phyloP scores from a whole-genome alignment of 2,329 filamentous ascomycete genomes.

The Aspergillus eucalypticola region DNA sequence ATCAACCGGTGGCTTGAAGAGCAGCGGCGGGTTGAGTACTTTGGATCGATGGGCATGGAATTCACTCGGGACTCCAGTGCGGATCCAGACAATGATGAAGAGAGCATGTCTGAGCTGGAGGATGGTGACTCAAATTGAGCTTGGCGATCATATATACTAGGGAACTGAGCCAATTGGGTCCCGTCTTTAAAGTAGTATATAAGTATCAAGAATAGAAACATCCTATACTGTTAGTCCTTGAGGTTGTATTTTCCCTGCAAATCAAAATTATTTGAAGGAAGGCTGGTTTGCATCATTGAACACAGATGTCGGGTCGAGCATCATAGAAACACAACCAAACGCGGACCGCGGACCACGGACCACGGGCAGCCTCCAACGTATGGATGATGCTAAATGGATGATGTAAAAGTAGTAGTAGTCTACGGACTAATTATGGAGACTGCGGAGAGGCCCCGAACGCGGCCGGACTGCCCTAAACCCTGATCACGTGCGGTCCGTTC shows the following conservation, averaged over 20 bases:
- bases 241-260: too few species aligned
- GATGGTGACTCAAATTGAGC: background rate
- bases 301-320: background rate
- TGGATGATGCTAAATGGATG: background rate
- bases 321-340: background rate
- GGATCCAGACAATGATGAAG: constrained; percentile 18
- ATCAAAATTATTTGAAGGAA: background rate
- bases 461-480: constrained; percentile 35
- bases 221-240: too few species aligned
- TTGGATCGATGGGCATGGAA: constrained; percentile 21
- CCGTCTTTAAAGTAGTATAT: too few species aligned
- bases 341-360: background rate
- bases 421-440: background rate
- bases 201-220: too few species aligned
- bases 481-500: constrained; percentile 31
- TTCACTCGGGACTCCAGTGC: constrained; percentile 17
- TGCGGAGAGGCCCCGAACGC: constrained; percentile 15
- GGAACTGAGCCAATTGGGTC: background rate
- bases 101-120: constrained; percentile 5
- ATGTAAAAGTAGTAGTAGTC: background rate
- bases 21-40: constrained; percentile 34
- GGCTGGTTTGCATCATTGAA: background rate
- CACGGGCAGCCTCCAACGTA: background rate
- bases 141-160: background rate
- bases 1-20: constrained; percentile 43